These are phyloP conservation scores for Solanum virginianum DNA, from an alignment of 257 asterid species.

Conservation along the genomic window DNA sequence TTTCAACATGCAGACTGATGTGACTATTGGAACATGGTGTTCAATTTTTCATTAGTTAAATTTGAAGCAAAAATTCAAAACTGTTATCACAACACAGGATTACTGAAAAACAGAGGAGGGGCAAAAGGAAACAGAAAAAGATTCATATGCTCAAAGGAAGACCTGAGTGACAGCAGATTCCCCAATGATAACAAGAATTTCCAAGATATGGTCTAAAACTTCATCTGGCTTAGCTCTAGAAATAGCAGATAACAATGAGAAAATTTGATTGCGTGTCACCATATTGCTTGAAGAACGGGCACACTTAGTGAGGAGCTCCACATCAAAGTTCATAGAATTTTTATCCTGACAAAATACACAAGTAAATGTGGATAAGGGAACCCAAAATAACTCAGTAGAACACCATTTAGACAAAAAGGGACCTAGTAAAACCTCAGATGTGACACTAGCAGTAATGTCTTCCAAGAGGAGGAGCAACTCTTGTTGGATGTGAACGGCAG, in stretches of 20 bases:
- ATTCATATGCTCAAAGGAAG: constrained; percentile 1
- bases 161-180: constrained; percentile 82
- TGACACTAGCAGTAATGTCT: constrained; percentile 48
- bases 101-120: neutral
- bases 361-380: constrained; percentile 15
- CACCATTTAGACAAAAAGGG: constrained; percentile 4
- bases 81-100: neutral
- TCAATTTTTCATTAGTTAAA: neutral
- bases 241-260: constrained; percentile 63
- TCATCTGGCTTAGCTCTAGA: constrained; percentile 61
- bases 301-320: constrained; percentile 60
- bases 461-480: constrained; percentile 58
- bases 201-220: constrained; percentile 60
- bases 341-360: constrained; percentile 34
- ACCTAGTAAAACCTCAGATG: neutral
- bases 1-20: neutral
- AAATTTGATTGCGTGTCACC: constrained; percentile 62
- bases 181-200: constrained; percentile 53
- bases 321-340: constrained; percentile 19
- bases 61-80: neutral
- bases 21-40: neutral
- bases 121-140: neutral
- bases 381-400: neutral
- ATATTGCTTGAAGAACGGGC: constrained; percentile 56
- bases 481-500: constrained; percentile 52